phyloP scores from a whole-genome alignment of 495 filamentous ascomycete genomes.

The Trichoderma erinaceum region DNA sequence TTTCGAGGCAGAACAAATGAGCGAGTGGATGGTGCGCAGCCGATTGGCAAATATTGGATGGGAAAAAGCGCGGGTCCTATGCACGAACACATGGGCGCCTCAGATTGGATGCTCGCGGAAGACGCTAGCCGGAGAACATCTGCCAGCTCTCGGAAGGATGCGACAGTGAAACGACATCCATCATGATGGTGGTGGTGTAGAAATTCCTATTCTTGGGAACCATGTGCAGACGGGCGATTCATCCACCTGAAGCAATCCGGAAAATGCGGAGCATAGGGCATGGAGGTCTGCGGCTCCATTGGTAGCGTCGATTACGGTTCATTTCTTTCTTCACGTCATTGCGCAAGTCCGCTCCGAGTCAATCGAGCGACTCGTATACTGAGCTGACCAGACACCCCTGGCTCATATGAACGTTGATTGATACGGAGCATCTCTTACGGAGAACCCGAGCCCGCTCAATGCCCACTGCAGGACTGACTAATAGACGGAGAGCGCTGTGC shows the following conservation, averaged over 20 bases:
- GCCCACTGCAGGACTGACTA: neutral
- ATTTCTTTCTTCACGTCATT: too few relatives aligned
- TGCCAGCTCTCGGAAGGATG: neutral
- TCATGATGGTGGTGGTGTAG: neutral
- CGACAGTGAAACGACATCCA: neutral
- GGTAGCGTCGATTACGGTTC: too few relatives aligned
- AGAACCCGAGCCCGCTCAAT: neutral
- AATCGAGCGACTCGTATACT: too few relatives aligned
- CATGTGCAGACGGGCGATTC: too few relatives aligned
- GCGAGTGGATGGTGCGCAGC: neutral
- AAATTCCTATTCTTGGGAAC: too few relatives aligned
- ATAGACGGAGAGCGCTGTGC: too few relatives aligned
- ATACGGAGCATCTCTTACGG: neutral
- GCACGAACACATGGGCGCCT: neutral
- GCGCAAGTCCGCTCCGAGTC: too few relatives aligned
- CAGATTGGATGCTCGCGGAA: neutral
- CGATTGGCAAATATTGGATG: conserved; percentile 1
- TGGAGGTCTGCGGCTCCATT: too few relatives aligned
- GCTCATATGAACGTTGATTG: too few relatives aligned
- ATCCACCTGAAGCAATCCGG: too few relatives aligned
- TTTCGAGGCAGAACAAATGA: neutral
- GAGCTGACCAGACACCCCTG: too few relatives aligned
- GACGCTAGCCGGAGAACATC: neutral
- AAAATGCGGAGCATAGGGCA: too few relatives aligned
- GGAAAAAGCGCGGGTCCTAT: neutral